phyloP scores from a whole-genome alignment of 169 alveolate species.

The Perkinsus chesapeaki region DNA sequence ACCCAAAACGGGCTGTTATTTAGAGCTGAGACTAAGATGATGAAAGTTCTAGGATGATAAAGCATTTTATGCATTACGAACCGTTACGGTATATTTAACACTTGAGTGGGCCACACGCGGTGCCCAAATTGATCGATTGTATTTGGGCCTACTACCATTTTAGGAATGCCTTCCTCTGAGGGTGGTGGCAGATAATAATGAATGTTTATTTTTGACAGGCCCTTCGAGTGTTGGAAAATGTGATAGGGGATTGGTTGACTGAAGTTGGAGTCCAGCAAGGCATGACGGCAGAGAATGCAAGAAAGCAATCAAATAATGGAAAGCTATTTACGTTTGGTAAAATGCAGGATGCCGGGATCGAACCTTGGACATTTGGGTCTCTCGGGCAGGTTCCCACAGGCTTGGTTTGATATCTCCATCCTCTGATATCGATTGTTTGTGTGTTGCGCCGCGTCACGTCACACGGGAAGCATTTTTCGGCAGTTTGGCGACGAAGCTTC shows the following conservation, averaged over 20 bases:
- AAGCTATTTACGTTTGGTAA: constrained; percentile 43
- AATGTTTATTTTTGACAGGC: not conserved
- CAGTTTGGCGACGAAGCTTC: constrained; percentile 74
- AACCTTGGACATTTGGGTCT: not conserved
- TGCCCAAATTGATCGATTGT: too few species aligned
- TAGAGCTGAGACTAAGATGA: too few species aligned
- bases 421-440: constrained; percentile 94
- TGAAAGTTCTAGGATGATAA: too few species aligned
- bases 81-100: too few species aligned
- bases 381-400: constrained; percentile 81
- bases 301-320: constrained; percentile 24
- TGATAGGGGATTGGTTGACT: constrained; percentile 30
- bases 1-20: too few species aligned
- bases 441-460: constrained; percentile 91
- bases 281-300: constrained; percentile 26
- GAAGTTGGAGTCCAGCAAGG: constrained; percentile 36
- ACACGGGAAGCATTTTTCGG: constrained; percentile 85
- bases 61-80: too few species aligned
- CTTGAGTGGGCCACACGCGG: too few species aligned
- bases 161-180: too few species aligned
- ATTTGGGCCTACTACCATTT: too few species aligned
- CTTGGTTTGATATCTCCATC: constrained; percentile 95
- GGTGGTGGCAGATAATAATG: not conserved
- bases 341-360: not conserved
- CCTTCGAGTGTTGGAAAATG: constrained; percentile 14